Conservation (phyloP, 768 basidiomycete species). For the Tylopilus felleus region DNA sequence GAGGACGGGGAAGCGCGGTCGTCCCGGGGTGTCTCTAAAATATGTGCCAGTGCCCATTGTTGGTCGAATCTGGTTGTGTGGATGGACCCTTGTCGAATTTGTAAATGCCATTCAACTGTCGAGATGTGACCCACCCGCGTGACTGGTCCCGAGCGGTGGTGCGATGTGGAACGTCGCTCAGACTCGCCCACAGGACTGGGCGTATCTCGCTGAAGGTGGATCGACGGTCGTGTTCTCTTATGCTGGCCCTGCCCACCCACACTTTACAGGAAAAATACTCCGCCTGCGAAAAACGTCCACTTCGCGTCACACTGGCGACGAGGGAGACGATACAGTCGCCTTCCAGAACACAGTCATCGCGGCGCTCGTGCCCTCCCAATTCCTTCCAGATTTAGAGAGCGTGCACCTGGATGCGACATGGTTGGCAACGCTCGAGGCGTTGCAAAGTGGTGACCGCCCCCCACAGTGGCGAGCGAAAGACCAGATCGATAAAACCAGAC, state of each 20-base stretch:
- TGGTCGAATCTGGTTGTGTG: constrained; percentile 7
- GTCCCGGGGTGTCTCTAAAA: not conserved
- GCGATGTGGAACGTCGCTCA: constrained; percentile 20
- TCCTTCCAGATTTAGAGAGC: constrained; percentile 55
- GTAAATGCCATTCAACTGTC: not conserved
- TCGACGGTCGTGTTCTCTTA: constrained; percentile 89
- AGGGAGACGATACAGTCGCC: constrained; percentile 38
- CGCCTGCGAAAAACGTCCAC: constrained; percentile 63
- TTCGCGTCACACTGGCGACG: constrained; percentile 26
- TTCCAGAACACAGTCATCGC: constrained; percentile 68
- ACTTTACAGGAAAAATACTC: constrained; percentile 64
- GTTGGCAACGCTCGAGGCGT: constrained; percentile 50
- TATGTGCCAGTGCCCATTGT: constrained; percentile 16
- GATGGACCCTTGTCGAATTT: not conserved
- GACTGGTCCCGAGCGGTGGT: too few species aligned
- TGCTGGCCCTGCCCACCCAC: constrained; percentile 46
- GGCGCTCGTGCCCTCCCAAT: constrained; percentile 55
- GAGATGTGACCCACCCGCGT: too few species aligned
- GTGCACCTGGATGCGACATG: constrained; percentile 50
- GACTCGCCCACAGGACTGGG: constrained; percentile 58
- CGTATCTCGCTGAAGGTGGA: constrained; percentile 89
- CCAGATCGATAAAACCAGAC: constrained; percentile 51
- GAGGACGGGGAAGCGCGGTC: not conserved
- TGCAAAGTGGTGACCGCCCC: constrained; percentile 54
- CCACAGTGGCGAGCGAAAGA: constrained; percentile 50